Evolutionary conservation across 495 filamentous ascomycete species (phyloP).

Genomic region (Astrocystis sublimbata): DNA sequence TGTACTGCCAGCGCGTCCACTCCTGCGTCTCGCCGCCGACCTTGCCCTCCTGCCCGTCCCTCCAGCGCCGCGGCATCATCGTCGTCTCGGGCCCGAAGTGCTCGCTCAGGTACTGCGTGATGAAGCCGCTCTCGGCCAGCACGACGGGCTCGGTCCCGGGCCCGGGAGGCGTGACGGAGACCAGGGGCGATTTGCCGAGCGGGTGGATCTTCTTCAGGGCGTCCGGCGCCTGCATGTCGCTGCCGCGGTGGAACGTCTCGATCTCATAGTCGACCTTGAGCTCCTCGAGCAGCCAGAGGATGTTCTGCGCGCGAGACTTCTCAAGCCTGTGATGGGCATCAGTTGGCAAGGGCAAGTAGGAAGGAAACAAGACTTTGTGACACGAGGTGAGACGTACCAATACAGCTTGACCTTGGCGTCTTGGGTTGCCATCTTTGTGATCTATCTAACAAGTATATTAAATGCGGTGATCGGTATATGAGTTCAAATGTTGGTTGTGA

Average conservation of each 20-base stretch:
- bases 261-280: conserved; percentile 76
- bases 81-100: conserved; percentile 56
- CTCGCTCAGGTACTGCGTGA: conserved; percentile 78
- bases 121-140: conserved; percentile 77
- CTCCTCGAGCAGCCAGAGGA: conserved; percentile 88
- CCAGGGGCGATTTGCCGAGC: conserved; percentile 78
- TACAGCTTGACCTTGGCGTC: conserved; percentile 71
- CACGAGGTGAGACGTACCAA: conserved; percentile 56
- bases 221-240: conserved; percentile 61
- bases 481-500: too few species aligned
- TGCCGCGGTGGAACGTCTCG: conserved; percentile 67
- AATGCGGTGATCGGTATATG: too few species aligned
- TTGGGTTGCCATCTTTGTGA: conserved; percentile 27
- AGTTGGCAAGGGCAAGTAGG: conserved; percentile 14
- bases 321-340: conserved; percentile 59
- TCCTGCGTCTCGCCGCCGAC: conserved; percentile 71
- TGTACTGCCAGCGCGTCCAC: conserved; percentile 76
- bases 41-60: conserved; percentile 52
- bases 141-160: conserved; percentile 54
- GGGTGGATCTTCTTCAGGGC: conserved; percentile 78
- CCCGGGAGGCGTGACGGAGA: conserved; percentile 54
- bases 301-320: conserved; percentile 76
- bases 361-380: background rate
- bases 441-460: too few species aligned
- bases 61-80: conserved; percentile 67